Conservation (phyloP, 352 stramenopile genomes). For the Pythium sp. region DNA sequence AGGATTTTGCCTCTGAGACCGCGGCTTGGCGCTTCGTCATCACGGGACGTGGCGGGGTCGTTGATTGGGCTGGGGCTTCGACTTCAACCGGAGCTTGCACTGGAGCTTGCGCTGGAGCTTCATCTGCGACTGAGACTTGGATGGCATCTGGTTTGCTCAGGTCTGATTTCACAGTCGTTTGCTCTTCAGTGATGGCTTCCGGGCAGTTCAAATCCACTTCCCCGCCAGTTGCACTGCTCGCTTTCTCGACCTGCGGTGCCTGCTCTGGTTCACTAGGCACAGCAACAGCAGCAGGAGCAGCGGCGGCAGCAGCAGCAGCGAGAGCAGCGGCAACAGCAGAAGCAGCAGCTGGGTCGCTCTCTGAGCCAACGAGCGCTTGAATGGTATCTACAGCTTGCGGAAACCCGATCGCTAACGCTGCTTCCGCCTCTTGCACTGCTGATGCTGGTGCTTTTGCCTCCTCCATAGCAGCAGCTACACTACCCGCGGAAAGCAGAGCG, state of each 20-base stretch:
- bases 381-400: slow-evolving; percentile 13
- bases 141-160: not conserved
- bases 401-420: slow-evolving; percentile 11
- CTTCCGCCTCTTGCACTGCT: slow-evolving; percentile 8
- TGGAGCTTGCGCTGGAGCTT: not conserved
- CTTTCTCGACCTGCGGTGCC: slow-evolving; percentile 4
- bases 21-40: slow-evolving; percentile 11
- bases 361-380: slow-evolving; percentile 9
- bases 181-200: slow-evolving; percentile 43
- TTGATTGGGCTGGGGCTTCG: not conserved
- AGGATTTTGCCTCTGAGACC: not conserved
- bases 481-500: slow-evolving; percentile 4
- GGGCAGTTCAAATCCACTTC: slow-evolving; percentile 30
- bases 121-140: not conserved
- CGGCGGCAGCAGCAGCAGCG: slow-evolving; percentile 15
- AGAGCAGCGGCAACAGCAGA: slow-evolving; percentile 13
- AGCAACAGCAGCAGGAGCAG: slow-evolving; percentile 15
- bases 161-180: slow-evolving; percentile 29
- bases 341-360: slow-evolving; percentile 5
- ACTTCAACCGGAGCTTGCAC: not conserved
- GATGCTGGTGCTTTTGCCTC: not conserved
- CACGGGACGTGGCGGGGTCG: not conserved
- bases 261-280: slow-evolving; percentile 18
- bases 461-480: not conserved
- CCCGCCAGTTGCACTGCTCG: slow-evolving; percentile 13